Percentiles rank a stretch among this genome's conserved stretches.
These are phyloP conservation scores for Penicillium sp. DNA, from an alignment of 2,329 filamentous ascomycete genomes.

Conservation along the genomic window DNA sequence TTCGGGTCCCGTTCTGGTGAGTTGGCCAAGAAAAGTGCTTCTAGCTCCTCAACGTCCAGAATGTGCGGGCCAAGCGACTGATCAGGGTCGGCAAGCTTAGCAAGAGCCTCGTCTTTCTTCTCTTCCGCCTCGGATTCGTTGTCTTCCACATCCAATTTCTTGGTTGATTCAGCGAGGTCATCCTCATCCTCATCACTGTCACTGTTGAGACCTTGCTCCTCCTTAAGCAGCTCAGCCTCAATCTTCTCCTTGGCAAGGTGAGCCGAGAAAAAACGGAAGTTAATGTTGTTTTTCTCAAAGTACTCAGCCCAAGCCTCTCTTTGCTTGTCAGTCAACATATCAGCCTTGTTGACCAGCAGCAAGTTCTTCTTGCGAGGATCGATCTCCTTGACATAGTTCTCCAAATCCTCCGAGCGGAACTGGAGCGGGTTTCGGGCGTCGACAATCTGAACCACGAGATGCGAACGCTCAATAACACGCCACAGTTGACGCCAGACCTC, in stretches of 20 bases:
- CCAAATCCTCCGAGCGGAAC: constrained; percentile 91
- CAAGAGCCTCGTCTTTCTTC: constrained; percentile 9
- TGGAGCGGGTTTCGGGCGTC: constrained; percentile 92
- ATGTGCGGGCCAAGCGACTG: constrained; percentile 65
- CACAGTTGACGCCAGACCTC: constrained; percentile 98
- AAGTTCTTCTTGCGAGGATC: constrained; percentile 86
- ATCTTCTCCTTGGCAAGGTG: constrained; percentile 86
- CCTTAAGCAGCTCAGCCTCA: constrained; percentile 64
- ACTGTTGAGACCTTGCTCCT: constrained; percentile 28
- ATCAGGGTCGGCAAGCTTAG: constrained; percentile 23
- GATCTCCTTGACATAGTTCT: constrained; percentile 91
- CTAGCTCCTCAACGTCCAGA: constrained; percentile 87
- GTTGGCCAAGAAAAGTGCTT: constrained; percentile 80
- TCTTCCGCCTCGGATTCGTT: constrained; percentile 29
- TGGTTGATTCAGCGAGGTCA: constrained; percentile 49
- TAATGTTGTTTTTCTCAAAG: constrained; percentile 75
- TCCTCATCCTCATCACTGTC: constrained; percentile 27
- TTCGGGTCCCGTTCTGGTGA: constrained; percentile 59
- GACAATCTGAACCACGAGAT: constrained; percentile 96
- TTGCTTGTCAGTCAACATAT: constrained; percentile 94
- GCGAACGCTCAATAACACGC: constrained; percentile 95
- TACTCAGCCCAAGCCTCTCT: constrained; percentile 82
- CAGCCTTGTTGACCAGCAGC: constrained; percentile 94
- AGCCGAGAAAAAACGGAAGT: constrained; percentile 96
- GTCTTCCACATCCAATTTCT: constrained; percentile 49